Percentiles rank a stretch among this genome's conserved stretches.
These are phyloP conservation scores for Pulveroboletus sp. DNA, from an alignment of 768 basidiomycete species.

Conservation along the genomic window DNA sequence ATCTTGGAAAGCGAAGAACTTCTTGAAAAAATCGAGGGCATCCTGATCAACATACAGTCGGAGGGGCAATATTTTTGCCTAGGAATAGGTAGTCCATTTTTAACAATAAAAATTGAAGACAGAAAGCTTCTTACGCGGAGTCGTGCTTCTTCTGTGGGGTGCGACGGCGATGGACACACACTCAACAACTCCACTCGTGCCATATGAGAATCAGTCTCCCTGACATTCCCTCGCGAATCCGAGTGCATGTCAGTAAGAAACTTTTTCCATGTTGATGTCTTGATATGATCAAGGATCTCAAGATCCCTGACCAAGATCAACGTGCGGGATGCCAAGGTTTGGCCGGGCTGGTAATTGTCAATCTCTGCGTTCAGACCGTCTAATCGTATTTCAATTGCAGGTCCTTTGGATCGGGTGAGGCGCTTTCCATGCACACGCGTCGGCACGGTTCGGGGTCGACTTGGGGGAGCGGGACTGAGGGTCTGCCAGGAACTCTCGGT, in stretches of 20 bases:
- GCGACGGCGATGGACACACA: conserved; percentile 66
- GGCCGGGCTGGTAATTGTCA: conserved; percentile 57
- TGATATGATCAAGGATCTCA: conserved; percentile 96
- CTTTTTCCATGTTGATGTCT: conserved; percentile 97
- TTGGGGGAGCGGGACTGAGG: conserved; percentile 51
- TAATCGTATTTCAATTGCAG: conserved; percentile 84
- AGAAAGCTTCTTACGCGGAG: conserved; percentile 49
- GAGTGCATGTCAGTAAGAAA: conserved; percentile 84
- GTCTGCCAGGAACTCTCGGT: conserved; percentile 92
- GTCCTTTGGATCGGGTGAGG: conserved; percentile 67
- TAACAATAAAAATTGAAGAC: not conserved
- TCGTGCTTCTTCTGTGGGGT: conserved; percentile 70
- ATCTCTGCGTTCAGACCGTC: conserved; percentile 59
- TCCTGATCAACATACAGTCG: conserved; percentile 97
- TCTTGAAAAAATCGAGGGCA: conserved; percentile 95
- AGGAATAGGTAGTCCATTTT: not conserved
- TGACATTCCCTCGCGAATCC: conserved; percentile 81
- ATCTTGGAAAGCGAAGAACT: conserved; percentile 88
- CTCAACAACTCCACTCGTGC: conserved; percentile 76
- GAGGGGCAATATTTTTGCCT: conserved; percentile 90
- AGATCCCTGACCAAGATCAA: conserved; percentile 66
- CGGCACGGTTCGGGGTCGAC: conserved; percentile 32
- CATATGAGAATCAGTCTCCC: conserved; percentile 93
- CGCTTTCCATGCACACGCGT: conserved; percentile 51
- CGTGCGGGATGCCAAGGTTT: conserved; percentile 58